These are phyloP conservation scores for Cicer yamashitae DNA, from an alignment of 306 rosid species.

Conservation along the genomic window DNA sequence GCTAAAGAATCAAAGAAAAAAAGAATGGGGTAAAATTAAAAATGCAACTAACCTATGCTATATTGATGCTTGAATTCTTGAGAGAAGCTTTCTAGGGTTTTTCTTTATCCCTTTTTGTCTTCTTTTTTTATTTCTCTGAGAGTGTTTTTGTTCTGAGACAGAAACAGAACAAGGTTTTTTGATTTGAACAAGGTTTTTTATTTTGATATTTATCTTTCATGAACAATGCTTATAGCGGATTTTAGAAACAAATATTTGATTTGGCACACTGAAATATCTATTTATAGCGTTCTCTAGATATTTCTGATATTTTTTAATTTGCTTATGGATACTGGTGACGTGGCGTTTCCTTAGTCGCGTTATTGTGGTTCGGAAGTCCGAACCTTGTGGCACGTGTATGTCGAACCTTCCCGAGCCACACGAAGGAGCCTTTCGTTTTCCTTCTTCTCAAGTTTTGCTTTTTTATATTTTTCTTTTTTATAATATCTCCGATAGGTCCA, in stretches of 20 bases:
- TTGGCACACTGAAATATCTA: background rate
- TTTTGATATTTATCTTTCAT: background rate
- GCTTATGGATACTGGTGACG: background rate
- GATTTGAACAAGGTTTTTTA: background rate
- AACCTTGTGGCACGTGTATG: background rate
- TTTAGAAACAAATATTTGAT: background rate
- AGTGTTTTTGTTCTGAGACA: background rate
- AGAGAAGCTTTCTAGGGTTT: background rate
- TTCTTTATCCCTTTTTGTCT: background rate
- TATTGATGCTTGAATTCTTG: background rate
- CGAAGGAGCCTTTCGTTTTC: background rate
- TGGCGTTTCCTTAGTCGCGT: conserved; percentile 3
- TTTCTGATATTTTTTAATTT: background rate
- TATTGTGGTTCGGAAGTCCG: background rate
- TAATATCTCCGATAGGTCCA: too few species aligned
- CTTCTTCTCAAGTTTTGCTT: background rate
- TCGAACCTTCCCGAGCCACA: conserved; percentile 11
- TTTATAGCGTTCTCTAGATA: conserved; percentile 13
- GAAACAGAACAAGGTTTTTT: background rate
- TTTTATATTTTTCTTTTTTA: background rate
- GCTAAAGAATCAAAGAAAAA: background rate
- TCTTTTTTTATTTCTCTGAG: background rate
- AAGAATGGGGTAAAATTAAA: background rate
- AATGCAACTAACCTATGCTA: background rate
- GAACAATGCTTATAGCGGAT: background rate